Evolutionary conservation across 2,329 filamentous ascomycete genomes (phyloP).

Genomic region (Chlorencoelia australis): DNA sequence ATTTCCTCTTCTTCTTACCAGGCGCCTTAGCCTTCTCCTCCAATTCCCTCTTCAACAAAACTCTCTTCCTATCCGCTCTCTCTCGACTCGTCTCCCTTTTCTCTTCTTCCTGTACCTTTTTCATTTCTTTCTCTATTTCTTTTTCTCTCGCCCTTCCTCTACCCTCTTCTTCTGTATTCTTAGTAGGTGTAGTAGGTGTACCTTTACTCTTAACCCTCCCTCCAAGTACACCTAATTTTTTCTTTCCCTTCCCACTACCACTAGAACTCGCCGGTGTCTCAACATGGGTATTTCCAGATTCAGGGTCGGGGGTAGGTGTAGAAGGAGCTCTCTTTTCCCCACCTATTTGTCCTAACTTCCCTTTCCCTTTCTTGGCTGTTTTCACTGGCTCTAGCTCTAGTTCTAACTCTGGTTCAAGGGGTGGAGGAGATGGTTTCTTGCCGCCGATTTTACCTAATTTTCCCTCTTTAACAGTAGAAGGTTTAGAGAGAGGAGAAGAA

Average conservation of each 20-base stretch:
- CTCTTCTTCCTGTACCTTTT: constrained; percentile 4
- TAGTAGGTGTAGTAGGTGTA: no score
- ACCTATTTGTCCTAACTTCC: constrained; percentile 20
- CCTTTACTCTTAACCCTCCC: constrained; percentile 4
- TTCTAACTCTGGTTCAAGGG: constrained; percentile 4
- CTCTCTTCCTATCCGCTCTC: constrained; percentile 24
- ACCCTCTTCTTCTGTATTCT: neutral
- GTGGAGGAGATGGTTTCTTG: constrained; percentile 11
- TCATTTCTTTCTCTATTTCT: constrained; percentile 8
- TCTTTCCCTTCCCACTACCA: no score
- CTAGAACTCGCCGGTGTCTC: constrained; percentile 1
- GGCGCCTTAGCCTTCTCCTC: constrained; percentile 25
- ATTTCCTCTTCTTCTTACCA: constrained; percentile 27
- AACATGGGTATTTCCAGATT: constrained; percentile 7
- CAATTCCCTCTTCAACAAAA: constrained; percentile 22
- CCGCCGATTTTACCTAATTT: constrained; percentile 15
- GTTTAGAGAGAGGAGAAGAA: constrained; percentile 1
- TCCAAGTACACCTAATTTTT: constrained; percentile 19
- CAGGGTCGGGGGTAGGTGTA: constrained; percentile 6
- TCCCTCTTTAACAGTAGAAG: constrained; percentile 7
- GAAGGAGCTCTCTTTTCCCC: constrained; percentile 17
- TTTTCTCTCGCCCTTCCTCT: constrained; percentile 12
- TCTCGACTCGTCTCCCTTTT: constrained; percentile 23
- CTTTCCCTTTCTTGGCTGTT: no score
- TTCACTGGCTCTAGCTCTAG: constrained; percentile 3